These are phyloP conservation scores for Digitaria exilis DNA, from an alignment of 202 grass and related monocot genomes.

Conservation along the genomic window DNA sequence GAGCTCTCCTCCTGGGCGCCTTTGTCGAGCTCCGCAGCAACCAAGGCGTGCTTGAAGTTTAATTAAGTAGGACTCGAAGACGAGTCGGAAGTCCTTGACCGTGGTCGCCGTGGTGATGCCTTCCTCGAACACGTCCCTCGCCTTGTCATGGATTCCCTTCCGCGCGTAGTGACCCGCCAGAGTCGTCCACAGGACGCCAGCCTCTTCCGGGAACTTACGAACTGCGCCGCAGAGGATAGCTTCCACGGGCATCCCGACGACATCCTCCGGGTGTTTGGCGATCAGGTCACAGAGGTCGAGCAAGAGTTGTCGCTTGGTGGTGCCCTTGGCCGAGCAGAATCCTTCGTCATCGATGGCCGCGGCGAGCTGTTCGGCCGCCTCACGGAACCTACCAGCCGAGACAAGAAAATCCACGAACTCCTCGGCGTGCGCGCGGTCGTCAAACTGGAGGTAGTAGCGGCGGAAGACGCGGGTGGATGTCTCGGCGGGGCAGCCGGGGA, in stretches of 20 bases:
- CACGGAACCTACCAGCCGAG: conserved; percentile 31
- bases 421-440: conserved; percentile 49
- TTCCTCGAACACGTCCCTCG: conserved; percentile 53
- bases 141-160: conserved; percentile 40
- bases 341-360: conserved; percentile 42
- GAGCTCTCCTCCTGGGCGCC: neutral
- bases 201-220: conserved; percentile 43
- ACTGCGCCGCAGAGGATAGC: conserved; percentile 47
- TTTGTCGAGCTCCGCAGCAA: neutral
- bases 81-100: conserved; percentile 47
- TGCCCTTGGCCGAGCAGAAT: conserved; percentile 50
- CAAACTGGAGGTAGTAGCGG: conserved; percentile 61
- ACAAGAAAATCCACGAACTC: conserved; percentile 45
- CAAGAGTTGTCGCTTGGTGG: conserved; percentile 52
- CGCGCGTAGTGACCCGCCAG: conserved; percentile 42
- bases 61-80: conserved; percentile 50
- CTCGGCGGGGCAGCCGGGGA: conserved; percentile 42
- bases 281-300: conserved; percentile 34
- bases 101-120: conserved; percentile 26
- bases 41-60: conserved; percentile 45
- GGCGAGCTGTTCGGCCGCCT: conserved; percentile 44
- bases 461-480: conserved; percentile 37
- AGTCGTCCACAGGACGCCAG: conserved; percentile 42
- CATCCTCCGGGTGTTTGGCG: conserved; percentile 45
- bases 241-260: conserved; percentile 47